Conservation (phyloP, 768 basidiomycete genomes). For the Rhodosporidiobolus sp. region DNA sequence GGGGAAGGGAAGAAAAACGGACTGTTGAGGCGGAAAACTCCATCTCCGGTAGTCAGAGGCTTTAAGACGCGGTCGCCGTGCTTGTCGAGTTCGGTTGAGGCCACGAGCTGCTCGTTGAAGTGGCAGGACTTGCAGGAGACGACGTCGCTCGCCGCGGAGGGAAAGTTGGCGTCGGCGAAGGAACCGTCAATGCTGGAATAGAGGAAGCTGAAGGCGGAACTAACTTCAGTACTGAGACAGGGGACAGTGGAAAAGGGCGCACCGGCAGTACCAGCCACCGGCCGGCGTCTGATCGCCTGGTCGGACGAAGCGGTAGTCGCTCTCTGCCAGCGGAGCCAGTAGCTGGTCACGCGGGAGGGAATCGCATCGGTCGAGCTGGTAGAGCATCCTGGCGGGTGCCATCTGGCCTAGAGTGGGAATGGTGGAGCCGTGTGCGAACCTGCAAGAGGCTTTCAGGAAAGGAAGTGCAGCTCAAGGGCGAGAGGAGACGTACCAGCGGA, state of each 20-base stretch:
- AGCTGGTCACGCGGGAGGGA: no score
- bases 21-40: background rate
- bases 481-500: background rate
- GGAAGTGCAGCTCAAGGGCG: background rate
- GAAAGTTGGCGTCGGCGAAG: background rate
- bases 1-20: background rate
- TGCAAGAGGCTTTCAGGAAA: no score
- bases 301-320: background rate
- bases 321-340: background rate
- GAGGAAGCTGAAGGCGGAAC: background rate
- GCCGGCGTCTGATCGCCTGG: background rate
- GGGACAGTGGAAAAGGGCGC: background rate
- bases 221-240: no score
- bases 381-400: background rate
- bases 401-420: background rate
- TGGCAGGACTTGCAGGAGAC: background rate
- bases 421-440: background rate
- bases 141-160: background rate
- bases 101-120: background rate
- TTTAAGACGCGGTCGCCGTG: background rate
- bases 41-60: background rate
- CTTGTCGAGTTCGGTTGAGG: background rate
- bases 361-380: background rate
- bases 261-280: slow-evolving; percentile 1
- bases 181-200: no score